Evolutionary conservation across 2,329 filamentous ascomycete species (phyloP).

Genomic region (Fusarium redolens): DNA sequence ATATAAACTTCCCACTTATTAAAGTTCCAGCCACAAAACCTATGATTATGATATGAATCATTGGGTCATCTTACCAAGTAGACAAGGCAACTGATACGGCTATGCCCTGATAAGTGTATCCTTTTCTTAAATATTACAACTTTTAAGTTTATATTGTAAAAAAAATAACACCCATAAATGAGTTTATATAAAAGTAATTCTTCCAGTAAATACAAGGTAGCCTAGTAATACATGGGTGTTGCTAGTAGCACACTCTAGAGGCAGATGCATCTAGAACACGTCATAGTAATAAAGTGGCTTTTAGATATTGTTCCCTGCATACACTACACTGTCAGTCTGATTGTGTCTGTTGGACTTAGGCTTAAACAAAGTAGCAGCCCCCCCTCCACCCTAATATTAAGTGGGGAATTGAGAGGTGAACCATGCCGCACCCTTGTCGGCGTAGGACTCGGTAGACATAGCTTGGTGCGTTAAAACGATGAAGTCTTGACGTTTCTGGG

Average conservation of each 20-base stretch:
- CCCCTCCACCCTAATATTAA: neutral
- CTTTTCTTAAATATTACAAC: no score
- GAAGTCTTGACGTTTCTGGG: neutral
- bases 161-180: no score
- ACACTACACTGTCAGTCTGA: no score
- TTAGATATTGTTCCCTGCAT: no score
- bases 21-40: neutral
- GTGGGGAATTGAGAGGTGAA: constrained; percentile 22
- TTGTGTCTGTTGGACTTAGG: no score
- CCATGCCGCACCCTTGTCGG: neutral
- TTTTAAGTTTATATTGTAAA: no score
- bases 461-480: constrained; percentile 6
- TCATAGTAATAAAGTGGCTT: neutral
- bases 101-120: no score
- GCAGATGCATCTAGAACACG: neutral
- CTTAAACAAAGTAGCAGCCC: no score
- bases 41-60: neutral
- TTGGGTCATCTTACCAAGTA: neutral
- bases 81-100: no score
- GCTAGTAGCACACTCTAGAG: neutral
- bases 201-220: neutral
- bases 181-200: no score
- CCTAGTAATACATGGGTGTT: neutral
- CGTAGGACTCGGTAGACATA: constrained; percentile 1
- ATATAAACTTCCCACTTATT: neutral